Evolutionary conservation across 495 filamentous ascomycete genomes (phyloP), one percentile per base, ranked within the genome.

Genomic region (Tricharina praecox): DNA sequence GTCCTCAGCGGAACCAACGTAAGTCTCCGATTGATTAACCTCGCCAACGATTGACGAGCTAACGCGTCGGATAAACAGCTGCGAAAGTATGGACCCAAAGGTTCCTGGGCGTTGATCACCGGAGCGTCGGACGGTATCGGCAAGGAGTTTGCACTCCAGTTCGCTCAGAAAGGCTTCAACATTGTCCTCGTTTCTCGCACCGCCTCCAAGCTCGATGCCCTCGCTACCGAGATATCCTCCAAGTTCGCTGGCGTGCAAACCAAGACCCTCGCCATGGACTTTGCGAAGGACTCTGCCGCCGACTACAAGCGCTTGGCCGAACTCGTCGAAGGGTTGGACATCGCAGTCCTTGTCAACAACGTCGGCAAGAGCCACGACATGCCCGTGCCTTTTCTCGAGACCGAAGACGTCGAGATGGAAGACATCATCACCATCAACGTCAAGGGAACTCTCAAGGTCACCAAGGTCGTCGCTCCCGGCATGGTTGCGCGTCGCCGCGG

Each of bases 91-190:
- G 92, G 86, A 53, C 80, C 78, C 51, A 85, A 84, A 56, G 87
- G 87, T 49, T 87, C 77, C 58, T 99, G 87, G 85, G 90, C 85
- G 18, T 73, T 99, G 36, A 73, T 99, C 18, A 96, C 92, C 38
- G 92, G 92, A 53, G 90, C 92, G 47, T 93, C 85, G 10, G 90
- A 96, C 67, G 92, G 92, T 52, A 76, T 99, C 45, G 92, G 92
- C 58, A 95, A 94, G 68, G 90, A 96, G 70, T 99, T 82, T 61
- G 82, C 88, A 38, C 68, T 81, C 48, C 85, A 94, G 61, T 77
- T 96, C 47, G 85, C 90, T n/a, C 67, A 70, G 28, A 82, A 85
- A 59, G 86, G 86, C 53, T 96, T 86, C 74, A 95, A 93, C 65
- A 63, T 94, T 46, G 64, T 96, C 25, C 82, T 99, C 47, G 77